Percentiles rank a stretch among this genome's conserved stretches.
Evolutionary conservation across 139 green algal species (phyloP).

Genomic region (Bryopsis sp.): DNA sequence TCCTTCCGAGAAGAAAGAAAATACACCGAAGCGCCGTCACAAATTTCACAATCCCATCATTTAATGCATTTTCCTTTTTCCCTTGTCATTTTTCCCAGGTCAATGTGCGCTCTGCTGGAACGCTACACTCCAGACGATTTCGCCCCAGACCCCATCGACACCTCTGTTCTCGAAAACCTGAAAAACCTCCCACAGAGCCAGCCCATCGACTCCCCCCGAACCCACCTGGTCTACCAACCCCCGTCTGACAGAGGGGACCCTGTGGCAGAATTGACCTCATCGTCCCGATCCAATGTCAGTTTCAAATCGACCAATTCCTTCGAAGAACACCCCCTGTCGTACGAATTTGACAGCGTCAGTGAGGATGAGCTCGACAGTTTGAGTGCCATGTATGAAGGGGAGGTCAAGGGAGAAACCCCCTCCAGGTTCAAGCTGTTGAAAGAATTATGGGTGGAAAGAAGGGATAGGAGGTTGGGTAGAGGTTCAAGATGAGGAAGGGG

Average conservation of each 20-base stretch:
- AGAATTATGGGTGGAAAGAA: neutral
- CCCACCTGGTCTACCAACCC: no score
- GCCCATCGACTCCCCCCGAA: no score
- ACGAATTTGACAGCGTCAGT: neutral
- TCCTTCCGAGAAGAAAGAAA: neutral
- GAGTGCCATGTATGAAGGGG: neutral
- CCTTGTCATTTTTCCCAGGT: neutral
- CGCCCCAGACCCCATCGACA: conserved; percentile 2
- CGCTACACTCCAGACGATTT: conserved; percentile 9
- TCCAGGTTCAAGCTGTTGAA: neutral
- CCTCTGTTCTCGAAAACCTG: neutral
- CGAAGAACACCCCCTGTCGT: neutral
- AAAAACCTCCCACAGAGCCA: neutral
- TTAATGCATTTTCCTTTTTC: neutral
- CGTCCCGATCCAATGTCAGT: no score
- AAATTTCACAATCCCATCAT: neutral
- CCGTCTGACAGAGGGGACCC: no score
- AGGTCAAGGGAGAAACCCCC: neutral
- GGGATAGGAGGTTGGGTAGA: neutral
- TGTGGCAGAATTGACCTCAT: neutral
- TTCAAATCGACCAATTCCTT: no score
- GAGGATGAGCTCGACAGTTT: neutral
- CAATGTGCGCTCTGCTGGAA: conserved; percentile 7
- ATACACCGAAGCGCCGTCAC: neutral
- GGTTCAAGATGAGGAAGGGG: neutral